Conservation (phyloP, 805 yeast genomes). For the Cyberlindnera misumaiensis region DNA sequence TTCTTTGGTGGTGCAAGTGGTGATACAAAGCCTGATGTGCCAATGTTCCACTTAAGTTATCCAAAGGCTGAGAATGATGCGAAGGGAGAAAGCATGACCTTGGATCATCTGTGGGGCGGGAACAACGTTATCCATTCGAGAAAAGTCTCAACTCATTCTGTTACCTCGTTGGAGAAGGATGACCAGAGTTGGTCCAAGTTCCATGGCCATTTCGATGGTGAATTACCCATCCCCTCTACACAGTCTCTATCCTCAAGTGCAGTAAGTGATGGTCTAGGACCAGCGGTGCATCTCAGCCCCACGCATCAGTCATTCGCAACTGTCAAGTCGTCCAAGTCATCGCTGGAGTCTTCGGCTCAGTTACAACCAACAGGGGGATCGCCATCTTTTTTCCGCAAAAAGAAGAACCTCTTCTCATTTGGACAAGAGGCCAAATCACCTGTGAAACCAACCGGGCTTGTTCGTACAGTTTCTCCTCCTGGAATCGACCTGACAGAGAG, state of each 20-base stretch:
- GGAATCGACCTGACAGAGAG: slow-evolving; percentile 13
- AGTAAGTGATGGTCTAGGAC: slow-evolving; percentile 8
- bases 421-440: slow-evolving; percentile 23
- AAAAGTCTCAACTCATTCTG: slow-evolving; percentile 11
- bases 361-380: slow-evolving; percentile 18
- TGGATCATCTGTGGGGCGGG: slow-evolving; percentile 15
- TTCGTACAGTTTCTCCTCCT: slow-evolving; percentile 9
- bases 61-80: slow-evolving; percentile 1
- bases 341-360: slow-evolving; percentile 9
- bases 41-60: slow-evolving; percentile 3
- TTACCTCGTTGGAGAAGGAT: slow-evolving; percentile 11
- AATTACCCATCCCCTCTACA: slow-evolving; percentile 6
- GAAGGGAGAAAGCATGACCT: slow-evolving; percentile 4
- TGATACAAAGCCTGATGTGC: background rate
- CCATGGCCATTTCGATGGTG: slow-evolving; percentile 4
- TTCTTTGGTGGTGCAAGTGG: slow-evolving; percentile 13
- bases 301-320: slow-evolving; percentile 17
- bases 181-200: slow-evolving; percentile 15
- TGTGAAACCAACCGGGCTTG: slow-evolving; percentile 5
- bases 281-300: slow-evolving; percentile 11
- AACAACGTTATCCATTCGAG: slow-evolving; percentile 10
- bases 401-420: slow-evolving; percentile 29
- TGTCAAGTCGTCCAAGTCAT: slow-evolving; percentile 13
- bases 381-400: slow-evolving; percentile 31
- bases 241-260: slow-evolving; percentile 12